Evolutionary conservation across 2,329 filamentous ascomycete genomes (phyloP).

Genomic region (Pseudogymnoascus sp.): DNA sequence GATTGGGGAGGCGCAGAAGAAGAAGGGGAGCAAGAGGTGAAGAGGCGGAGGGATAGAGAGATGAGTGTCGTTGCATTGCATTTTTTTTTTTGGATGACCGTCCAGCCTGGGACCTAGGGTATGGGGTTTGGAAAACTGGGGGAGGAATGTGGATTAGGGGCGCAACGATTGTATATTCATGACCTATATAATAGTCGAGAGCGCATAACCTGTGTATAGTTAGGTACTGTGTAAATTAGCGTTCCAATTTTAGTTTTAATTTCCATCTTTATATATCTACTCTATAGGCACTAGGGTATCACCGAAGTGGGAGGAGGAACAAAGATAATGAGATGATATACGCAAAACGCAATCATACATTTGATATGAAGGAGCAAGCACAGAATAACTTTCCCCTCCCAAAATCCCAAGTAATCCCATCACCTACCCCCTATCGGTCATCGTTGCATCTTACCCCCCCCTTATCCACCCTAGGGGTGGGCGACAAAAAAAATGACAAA

Average conservation of each 20-base stretch:
- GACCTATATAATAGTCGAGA: not conserved
- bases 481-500: too few species aligned
- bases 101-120: not conserved
- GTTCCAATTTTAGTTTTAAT: not conserved
- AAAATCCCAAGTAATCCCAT: too few species aligned
- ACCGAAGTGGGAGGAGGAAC: too few species aligned
- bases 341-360: too few species aligned
- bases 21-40: constrained; percentile 11
- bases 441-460: too few species aligned
- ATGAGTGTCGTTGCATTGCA: not conserved
- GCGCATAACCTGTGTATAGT: not conserved
- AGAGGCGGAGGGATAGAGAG: constrained; percentile 9
- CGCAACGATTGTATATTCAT: not conserved
- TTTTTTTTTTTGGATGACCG: not conserved
- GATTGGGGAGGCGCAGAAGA: not conserved
- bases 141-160: not conserved
- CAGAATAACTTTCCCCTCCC: too few species aligned
- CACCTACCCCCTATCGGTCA: too few species aligned
- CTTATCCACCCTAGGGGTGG: too few species aligned
- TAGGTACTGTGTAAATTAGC: not conserved
- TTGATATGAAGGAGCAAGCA: too few species aligned
- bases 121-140: not conserved
- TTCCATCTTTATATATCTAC: too few species aligned
- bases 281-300: too few species aligned
- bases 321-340: too few species aligned